A percentile compares a stretch with the other conserved stretches of the same genome.
Conservation (phyloP, 208 protist species). For the Leptomonas seymouri region DNA sequence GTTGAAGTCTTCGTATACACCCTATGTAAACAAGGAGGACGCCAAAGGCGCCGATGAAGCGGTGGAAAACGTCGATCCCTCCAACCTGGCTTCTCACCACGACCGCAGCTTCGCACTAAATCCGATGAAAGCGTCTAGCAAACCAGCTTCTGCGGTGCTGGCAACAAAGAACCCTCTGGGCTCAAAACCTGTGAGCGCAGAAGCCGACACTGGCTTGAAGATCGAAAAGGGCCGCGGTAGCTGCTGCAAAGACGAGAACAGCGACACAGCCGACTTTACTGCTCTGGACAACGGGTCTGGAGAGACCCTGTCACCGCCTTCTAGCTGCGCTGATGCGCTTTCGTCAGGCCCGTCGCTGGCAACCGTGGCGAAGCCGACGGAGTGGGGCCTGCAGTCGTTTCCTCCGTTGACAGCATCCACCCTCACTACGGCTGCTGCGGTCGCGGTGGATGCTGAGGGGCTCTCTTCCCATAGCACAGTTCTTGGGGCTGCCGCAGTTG, state of each 20-base stretch:
- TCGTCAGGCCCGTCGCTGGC: conserved; percentile 6
- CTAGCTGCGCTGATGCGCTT: conserved; percentile 21
- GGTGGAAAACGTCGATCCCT: too few species aligned
- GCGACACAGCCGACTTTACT: conserved; percentile 20
- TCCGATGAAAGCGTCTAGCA: background rate
- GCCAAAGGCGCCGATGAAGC: too few species aligned
- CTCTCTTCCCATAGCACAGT: background rate
- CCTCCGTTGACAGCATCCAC: background rate
- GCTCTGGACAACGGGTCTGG: conserved; percentile 40
- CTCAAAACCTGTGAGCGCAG: background rate
- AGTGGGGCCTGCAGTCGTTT: conserved; percentile 7
- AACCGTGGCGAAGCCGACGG: background rate
- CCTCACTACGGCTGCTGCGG: background rate
- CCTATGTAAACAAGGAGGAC: too few species aligned
- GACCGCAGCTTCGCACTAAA: too few species aligned
- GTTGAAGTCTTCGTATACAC: too few species aligned
- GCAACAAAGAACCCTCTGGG: background rate
- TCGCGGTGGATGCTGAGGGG: background rate
- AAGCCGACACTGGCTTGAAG: background rate
- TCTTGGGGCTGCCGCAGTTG: background rate
- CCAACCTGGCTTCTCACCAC: too few species aligned
- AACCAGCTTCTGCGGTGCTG: background rate
- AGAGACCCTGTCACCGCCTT: conserved; percentile 34
- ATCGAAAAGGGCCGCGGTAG: background rate
- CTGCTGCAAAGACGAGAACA: conserved; percentile 5